phyloP scores from a whole-genome alignment of 2,329 filamentous ascomycete genomes.

The Coleophoma cylindrospora region DNA sequence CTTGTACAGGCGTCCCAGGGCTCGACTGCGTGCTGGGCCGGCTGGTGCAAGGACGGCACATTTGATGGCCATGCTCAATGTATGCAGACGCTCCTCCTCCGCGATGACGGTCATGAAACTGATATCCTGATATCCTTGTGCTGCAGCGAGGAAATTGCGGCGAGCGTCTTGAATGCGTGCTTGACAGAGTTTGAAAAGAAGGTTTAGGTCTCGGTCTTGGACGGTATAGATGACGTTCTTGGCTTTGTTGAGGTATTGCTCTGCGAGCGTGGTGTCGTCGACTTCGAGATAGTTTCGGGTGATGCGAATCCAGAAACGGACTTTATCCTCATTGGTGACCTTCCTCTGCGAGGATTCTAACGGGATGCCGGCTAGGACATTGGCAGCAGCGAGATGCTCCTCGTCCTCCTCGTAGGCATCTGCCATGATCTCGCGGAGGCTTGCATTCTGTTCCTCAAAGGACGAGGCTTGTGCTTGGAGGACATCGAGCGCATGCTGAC shows the following conservation, averaged over 20 bases:
- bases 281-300: constrained; percentile 92
- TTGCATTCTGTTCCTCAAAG: constrained; percentile 80
- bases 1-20: constrained; percentile 82
- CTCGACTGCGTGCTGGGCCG: constrained; percentile 75
- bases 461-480: constrained; percentile 60
- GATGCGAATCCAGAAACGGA: constrained; percentile 86
- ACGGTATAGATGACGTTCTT: constrained; percentile 87
- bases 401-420: constrained; percentile 78
- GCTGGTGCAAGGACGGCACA: constrained; percentile 91
- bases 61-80: constrained; percentile 80
- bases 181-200: constrained; percentile 88
- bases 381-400: constrained; percentile 75
- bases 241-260: constrained; percentile 87
- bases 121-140: constrained; percentile 82
- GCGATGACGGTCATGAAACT: constrained; percentile 74
- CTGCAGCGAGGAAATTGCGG: constrained; percentile 82
- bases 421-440: constrained; percentile 75
- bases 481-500: constrained; percentile 64
- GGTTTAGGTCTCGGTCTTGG: constrained; percentile 64
- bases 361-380: constrained; percentile 74
- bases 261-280: constrained; percentile 81
- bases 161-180: constrained; percentile 91
- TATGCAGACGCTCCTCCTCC: constrained; percentile 80
- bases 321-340: constrained; percentile 77
- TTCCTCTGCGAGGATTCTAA: constrained; percentile 85